These are phyloP conservation scores for Solanum hybrid DNA, from an alignment of 305 asterid genomes.

Conservation along the genomic window DNA sequence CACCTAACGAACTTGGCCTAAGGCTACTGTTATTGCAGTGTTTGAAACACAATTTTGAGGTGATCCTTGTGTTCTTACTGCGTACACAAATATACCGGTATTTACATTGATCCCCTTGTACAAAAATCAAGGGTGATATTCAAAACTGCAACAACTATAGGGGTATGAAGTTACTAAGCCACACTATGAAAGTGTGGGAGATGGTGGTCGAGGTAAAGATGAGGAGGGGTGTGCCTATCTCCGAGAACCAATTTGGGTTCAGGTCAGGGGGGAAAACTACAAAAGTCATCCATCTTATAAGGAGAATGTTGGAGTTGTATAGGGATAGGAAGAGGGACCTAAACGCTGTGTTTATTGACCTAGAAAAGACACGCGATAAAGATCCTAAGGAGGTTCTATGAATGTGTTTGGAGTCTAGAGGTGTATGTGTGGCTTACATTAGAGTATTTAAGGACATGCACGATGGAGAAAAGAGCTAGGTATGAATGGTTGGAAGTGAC, in stretches of 20 bases:
- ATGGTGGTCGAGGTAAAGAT: background rate
- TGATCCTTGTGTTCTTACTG: background rate
- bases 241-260: background rate
- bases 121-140: no score
- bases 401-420: background rate
- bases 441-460: background rate
- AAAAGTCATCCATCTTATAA: no score
- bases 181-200: background rate
- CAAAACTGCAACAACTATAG: no score
- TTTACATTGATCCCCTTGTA: no score
- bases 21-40: background rate
- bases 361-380: background rate
- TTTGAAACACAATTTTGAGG: background rate
- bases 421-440: background rate
- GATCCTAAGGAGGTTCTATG: background rate
- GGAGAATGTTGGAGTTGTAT: background rate
- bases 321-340: background rate
- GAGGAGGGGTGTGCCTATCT: background rate
- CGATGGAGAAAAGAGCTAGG: background rate
- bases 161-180: no score
- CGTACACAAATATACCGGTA: background rate
- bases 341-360: background rate
- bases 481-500: background rate
- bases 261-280: background rate
- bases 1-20: background rate